Conservation (phyloP, 179 eudicot genomes). For the Beta macrorhiza region DNA sequence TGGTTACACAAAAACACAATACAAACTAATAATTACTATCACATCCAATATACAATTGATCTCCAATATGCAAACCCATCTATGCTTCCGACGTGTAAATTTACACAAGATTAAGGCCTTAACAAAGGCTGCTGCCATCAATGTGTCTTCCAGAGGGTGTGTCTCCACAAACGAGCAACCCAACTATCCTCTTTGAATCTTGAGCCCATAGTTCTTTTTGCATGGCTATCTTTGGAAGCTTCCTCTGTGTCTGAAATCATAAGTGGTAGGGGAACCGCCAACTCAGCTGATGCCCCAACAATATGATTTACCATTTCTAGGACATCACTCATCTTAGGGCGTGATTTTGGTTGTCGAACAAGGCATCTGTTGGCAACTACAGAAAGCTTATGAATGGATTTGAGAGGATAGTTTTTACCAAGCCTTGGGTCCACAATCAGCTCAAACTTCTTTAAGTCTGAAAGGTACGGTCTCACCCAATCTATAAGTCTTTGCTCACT, state of each 20-base stretch:
- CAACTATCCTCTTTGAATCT: constrained; percentile 26
- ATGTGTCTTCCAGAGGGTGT: constrained; percentile 16
- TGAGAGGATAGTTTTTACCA: constrained; percentile 47
- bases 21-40: constrained; percentile 11
- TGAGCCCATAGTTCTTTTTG: constrained; percentile 21
- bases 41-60: constrained; percentile 3
- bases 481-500: constrained; percentile 76
- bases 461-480: constrained; percentile 78
- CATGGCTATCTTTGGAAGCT: constrained; percentile 16
- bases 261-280: constrained; percentile 35
- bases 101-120: neutral
- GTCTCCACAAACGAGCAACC: constrained; percentile 37
- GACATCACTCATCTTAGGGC: constrained; percentile 94
- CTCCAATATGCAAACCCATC: neutral
- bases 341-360: constrained; percentile 58
- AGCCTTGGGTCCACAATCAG: constrained; percentile 81
- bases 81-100: neutral
- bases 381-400: constrained; percentile 72
- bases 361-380: constrained; percentile 81
- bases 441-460: constrained; percentile 67
- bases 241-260: constrained; percentile 24
- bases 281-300: constrained; percentile 49
- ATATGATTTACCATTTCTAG: constrained; percentile 61
- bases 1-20: neutral
- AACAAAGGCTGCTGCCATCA: neutral